Conservation (phyloP, 495 filamentous ascomycete species). For the Oidiodendron maius region DNA sequence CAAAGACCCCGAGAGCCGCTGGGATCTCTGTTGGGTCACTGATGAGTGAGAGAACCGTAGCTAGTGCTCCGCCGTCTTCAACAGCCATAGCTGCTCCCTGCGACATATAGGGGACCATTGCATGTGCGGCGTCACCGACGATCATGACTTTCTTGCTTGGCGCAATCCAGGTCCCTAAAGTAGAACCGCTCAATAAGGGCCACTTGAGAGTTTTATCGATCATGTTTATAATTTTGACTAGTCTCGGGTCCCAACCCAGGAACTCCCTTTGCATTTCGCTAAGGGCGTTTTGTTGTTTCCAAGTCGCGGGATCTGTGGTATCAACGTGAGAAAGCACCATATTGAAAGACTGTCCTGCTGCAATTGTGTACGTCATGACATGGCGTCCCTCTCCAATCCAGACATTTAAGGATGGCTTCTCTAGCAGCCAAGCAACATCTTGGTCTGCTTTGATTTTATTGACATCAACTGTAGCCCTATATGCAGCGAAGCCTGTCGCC, state of each 20-base stretch:
- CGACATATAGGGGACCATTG: constrained; percentile 33
- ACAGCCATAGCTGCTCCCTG: constrained; percentile 23
- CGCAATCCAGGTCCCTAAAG: constrained; percentile 29
- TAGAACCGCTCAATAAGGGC: constrained; percentile 30
- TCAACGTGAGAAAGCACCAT: constrained; percentile 44
- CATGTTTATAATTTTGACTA: constrained; percentile 26
- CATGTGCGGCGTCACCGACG: constrained; percentile 43
- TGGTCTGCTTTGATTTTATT: constrained; percentile 32
- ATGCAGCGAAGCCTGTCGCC: constrained; percentile 26
- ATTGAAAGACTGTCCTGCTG: constrained; percentile 40
- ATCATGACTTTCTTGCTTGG: constrained; percentile 29
- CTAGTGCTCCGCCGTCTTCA: constrained; percentile 34
- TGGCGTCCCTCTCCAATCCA: constrained; percentile 34
- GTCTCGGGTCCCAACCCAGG: constrained; percentile 33
- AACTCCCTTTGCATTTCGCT: constrained; percentile 36
- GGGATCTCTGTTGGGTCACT: constrained; percentile 5
- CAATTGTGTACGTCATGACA: constrained; percentile 47
- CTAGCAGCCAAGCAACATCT: constrained; percentile 32
- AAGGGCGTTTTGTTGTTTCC: constrained; percentile 30
- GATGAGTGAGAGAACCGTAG: constrained; percentile 11
- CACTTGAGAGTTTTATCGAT: constrained; percentile 34
- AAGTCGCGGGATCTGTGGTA: constrained; percentile 30
- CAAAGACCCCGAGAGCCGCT: constrained; percentile 17
- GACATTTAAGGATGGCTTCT: constrained; percentile 34
- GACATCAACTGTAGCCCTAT: constrained; percentile 37